Percentiles rank a stretch among this genome's conserved stretches.
Evolutionary conservation across 192 early-diverging fungal genomes (phyloP).

Genomic region (Umbelopsis vinacea): DNA sequence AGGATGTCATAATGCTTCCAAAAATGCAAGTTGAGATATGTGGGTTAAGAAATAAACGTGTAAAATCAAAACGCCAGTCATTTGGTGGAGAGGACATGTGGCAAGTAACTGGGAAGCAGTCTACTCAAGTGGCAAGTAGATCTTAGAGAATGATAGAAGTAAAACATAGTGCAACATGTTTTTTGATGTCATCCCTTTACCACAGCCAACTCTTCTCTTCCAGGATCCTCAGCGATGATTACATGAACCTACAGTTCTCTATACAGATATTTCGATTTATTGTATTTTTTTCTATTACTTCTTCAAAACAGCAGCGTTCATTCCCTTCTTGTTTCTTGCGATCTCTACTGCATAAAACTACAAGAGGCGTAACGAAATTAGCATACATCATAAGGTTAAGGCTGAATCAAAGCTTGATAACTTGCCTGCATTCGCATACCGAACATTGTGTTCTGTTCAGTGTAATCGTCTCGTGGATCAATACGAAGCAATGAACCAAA

Average conservation of each 20-base stretch:
- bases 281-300: constrained; percentile 30
- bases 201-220: too few relatives aligned
- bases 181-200: too few relatives aligned
- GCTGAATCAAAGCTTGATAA: neutral
- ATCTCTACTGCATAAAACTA: constrained; percentile 94
- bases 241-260: neutral
- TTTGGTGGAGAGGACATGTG: too few relatives aligned
- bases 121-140: too few relatives aligned
- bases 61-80: too few relatives aligned
- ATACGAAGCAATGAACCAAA: constrained; percentile 91
- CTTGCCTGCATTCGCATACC: constrained; percentile 60
- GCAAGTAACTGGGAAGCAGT: too few relatives aligned
- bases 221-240: too few relatives aligned
- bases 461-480: constrained; percentile 77
- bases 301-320: constrained; percentile 58
- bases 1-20: too few relatives aligned
- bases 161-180: too few relatives aligned
- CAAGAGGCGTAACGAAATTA: constrained; percentile 19
- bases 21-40: too few relatives aligned
- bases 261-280: neutral
- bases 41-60: too few relatives aligned
- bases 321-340: constrained; percentile 84
- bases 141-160: too few relatives aligned
- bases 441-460: constrained; percentile 88
- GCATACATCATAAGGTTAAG: neutral